Percentiles rank a stretch among this genome's conserved stretches.
Conservation (phyloP, 805 yeast species). For the Lachancea cidri region DNA sequence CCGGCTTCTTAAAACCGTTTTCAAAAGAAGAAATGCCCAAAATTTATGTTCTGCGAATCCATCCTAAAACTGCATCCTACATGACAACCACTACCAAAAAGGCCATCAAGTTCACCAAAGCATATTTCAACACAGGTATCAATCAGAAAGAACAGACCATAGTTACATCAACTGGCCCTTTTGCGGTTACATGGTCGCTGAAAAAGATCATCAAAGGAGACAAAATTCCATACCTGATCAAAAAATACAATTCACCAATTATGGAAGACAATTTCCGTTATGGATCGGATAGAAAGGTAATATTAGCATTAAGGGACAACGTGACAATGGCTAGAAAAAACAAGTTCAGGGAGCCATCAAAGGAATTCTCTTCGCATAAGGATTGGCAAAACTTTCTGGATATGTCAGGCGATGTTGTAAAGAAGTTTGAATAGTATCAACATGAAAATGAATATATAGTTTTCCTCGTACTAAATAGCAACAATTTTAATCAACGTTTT, state of each 20-base stretch:
- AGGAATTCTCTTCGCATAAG: slow-evolving; percentile 38
- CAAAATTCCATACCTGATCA: slow-evolving; percentile 55
- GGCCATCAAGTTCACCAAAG: slow-evolving; percentile 59
- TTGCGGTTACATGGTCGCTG: slow-evolving; percentile 75
- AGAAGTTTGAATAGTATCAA: not conserved
- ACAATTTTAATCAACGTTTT: slow-evolving; percentile 1
- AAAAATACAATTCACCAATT: slow-evolving; percentile 53
- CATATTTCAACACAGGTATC: slow-evolving; percentile 72
- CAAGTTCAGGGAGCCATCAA: slow-evolving; percentile 53
- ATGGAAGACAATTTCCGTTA: slow-evolving; percentile 76
- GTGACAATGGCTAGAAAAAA: slow-evolving; percentile 63
- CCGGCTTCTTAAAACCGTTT: slow-evolving; percentile 64
- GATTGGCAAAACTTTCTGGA: slow-evolving; percentile 6
- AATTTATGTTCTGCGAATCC: slow-evolving; percentile 60
- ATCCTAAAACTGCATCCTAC: slow-evolving; percentile 66
- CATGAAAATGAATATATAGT: slow-evolving; percentile 3
- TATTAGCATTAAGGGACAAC: slow-evolving; percentile 70
- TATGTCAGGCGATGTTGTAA: slow-evolving; percentile 4
- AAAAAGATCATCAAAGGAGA: slow-evolving; percentile 51
- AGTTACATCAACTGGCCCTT: slow-evolving; percentile 77
- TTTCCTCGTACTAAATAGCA: not conserved
- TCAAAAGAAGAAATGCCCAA: slow-evolving; percentile 60
- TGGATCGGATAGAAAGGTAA: slow-evolving; percentile 64
- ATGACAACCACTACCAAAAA: slow-evolving; percentile 47
- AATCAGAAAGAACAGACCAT: slow-evolving; percentile 62